Conservation (phyloP, 306 rosid species). For the Arachis stenosperma region DNA sequence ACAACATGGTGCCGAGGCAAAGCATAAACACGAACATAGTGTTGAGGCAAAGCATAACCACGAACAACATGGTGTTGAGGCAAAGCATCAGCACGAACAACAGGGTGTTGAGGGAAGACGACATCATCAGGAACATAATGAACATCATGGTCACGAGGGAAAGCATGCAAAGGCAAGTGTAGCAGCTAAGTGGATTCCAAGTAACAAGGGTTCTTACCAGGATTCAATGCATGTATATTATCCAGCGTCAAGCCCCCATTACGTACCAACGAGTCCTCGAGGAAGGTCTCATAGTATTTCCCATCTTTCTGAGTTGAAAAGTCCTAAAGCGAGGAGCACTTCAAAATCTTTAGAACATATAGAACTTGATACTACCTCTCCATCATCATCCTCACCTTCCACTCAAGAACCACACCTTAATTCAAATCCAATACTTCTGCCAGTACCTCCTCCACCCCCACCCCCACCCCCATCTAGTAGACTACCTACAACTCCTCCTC, state of each 20-base stretch:
- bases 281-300: constrained; percentile 50
- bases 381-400: constrained; percentile 13
- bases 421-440: too few species aligned
- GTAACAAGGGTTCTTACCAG: constrained; percentile 64
- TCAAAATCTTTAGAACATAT: constrained; percentile 51
- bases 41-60: constrained; percentile 38
- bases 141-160: constrained; percentile 52
- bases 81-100: constrained; percentile 30
- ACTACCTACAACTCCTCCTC: constrained; percentile 33
- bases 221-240: constrained; percentile 69
- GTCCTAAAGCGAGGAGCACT: constrained; percentile 43
- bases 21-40: constrained; percentile 34
- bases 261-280: constrained; percentile 45
- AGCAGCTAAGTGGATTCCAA: constrained; percentile 70
- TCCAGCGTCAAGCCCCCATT: constrained; percentile 67
- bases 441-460: too few species aligned
- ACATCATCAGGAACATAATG: constrained; percentile 40
- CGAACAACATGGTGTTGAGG: neutral
- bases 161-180: constrained; percentile 65
- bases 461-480: neutral
- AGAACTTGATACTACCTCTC: constrained; percentile 35
- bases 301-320: constrained; percentile 47
- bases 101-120: constrained; percentile 55
- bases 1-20: constrained; percentile 51
- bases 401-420: too few species aligned